These are phyloP conservation scores for Globisporangium radiosum DNA, from an alignment of 352 stramenopile species.

Conservation along the genomic window DNA sequence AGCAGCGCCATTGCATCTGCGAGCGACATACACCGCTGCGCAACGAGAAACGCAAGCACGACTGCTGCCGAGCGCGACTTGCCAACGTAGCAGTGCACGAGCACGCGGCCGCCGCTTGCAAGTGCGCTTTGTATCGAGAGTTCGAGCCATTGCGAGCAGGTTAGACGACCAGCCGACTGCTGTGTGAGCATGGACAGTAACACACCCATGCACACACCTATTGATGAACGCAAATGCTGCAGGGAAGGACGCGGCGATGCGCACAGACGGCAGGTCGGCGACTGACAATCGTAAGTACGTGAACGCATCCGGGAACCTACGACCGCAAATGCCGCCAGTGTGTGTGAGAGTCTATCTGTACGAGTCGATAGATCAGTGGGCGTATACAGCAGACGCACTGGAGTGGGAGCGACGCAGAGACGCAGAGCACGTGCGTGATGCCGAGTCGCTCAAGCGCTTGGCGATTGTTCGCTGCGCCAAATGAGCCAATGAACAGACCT, in stretches of 20 bases:
- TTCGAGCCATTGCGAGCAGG: too few species aligned
- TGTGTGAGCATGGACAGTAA: neutral
- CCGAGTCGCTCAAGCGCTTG: slow-evolving; percentile 23
- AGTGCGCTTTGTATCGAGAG: slow-evolving; percentile 24
- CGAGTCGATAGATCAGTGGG: too few species aligned
- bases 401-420: slow-evolving; percentile 33
- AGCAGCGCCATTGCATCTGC: slow-evolving; percentile 33
- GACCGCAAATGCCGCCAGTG: neutral
- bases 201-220: slow-evolving; percentile 18
- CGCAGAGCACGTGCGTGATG: slow-evolving; percentile 60
- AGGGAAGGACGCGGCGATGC: slow-evolving; percentile 42
- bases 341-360: neutral
- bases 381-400: slow-evolving; percentile 18
- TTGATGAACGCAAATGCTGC: slow-evolving; percentile 54
- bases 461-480: slow-evolving; percentile 50
- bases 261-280: slow-evolving; percentile 29
- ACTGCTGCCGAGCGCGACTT: slow-evolving; percentile 62
- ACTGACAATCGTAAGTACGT: slow-evolving; percentile 48
- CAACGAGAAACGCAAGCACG: slow-evolving; percentile 60
- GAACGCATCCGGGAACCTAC: slow-evolving; percentile 42
- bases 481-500: slow-evolving; percentile 62
- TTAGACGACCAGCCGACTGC: too few species aligned
- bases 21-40: slow-evolving; percentile 25
- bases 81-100: slow-evolving; percentile 76
- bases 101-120: slow-evolving; percentile 32